These are phyloP conservation scores for Smallanthus sonchifolius DNA, from an alignment of 129 eudicot species.

Conservation along the genomic window DNA sequence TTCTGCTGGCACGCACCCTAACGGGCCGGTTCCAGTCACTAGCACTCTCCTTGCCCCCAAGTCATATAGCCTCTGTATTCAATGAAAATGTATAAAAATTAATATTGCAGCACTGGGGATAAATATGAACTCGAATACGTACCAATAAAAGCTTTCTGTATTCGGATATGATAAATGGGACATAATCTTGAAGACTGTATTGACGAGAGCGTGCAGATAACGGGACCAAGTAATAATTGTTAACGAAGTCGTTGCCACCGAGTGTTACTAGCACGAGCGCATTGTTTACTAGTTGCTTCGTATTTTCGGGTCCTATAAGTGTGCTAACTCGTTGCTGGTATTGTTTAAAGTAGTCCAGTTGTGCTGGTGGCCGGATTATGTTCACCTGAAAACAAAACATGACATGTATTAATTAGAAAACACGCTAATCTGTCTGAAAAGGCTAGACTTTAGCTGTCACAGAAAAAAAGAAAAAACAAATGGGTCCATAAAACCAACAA, in stretches of 20 bases:
- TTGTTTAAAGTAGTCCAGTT: slow-evolving; percentile 46
- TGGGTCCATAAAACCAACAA: too few species aligned
- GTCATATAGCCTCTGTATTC: slow-evolving; percentile 54
- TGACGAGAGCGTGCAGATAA: slow-evolving; percentile 57
- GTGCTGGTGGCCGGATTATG: slow-evolving; percentile 41
- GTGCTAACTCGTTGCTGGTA: slow-evolving; percentile 48
- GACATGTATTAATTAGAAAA: too few species aligned
- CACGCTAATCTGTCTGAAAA: too few species aligned
- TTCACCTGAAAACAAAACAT: slow-evolving; percentile 34
- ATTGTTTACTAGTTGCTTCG: slow-evolving; percentile 37
- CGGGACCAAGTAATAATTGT: slow-evolving; percentile 66
- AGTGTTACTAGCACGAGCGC: slow-evolving; percentile 50
- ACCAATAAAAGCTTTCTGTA: slow-evolving; percentile 52
- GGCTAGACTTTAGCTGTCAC: too few species aligned
- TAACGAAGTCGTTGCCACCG: slow-evolving; percentile 86
- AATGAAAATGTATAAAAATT: background rate
- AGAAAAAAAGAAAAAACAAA: too few species aligned
- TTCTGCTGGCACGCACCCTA: slow-evolving; percentile 93
- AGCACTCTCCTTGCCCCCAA: slow-evolving; percentile 74
- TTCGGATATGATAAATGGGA: slow-evolving; percentile 49
- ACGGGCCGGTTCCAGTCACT: slow-evolving; percentile 85
- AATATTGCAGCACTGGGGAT: slow-evolving; percentile 4
- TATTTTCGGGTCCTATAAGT: slow-evolving; percentile 38
- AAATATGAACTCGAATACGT: background rate
- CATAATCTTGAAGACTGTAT: slow-evolving; percentile 43